These are phyloP conservation scores for Mycothermus thermophilus DNA, from an alignment of 495 filamentous ascomycete genomes.

Conservation along the genomic window DNA sequence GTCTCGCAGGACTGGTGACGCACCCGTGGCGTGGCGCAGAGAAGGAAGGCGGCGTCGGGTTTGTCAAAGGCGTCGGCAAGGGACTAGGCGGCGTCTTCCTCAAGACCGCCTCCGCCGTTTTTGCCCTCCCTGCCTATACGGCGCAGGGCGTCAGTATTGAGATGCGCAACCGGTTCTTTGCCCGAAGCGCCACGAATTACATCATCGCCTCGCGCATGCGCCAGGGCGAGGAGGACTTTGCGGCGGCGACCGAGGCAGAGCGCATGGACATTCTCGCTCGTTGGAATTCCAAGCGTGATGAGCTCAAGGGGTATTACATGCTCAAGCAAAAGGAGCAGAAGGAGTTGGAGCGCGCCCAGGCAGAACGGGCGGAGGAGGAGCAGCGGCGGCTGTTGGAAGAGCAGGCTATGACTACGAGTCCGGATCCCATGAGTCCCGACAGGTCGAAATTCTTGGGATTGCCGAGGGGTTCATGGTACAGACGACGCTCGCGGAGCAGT, in stretches of 20 bases:
- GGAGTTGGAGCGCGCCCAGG: background rate
- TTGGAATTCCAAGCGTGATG: slow-evolving; percentile 41
- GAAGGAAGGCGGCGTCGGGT: slow-evolving; percentile 53
- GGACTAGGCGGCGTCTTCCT: slow-evolving; percentile 57
- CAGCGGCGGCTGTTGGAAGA: too few species aligned
- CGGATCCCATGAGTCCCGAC: too few species aligned
- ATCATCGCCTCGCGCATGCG: slow-evolving; percentile 57
- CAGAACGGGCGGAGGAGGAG: slow-evolving; percentile 8
- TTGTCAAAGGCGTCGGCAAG: slow-evolving; percentile 63
- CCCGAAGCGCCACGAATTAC: slow-evolving; percentile 50
- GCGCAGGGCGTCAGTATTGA: slow-evolving; percentile 66
- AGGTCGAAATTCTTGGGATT: background rate
- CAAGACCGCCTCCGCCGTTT: slow-evolving; percentile 55
- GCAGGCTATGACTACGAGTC: too few species aligned
- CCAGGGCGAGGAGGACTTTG: slow-evolving; percentile 55
- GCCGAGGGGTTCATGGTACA: background rate
- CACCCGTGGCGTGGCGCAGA: slow-evolving; percentile 54
- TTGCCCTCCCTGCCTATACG: slow-evolving; percentile 56
- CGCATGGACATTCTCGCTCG: slow-evolving; percentile 40
- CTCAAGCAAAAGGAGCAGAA: slow-evolving; percentile 28
- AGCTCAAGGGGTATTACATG: slow-evolving; percentile 34
- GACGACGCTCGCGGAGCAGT: slow-evolving; percentile 1
- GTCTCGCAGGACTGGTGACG: slow-evolving; percentile 56
- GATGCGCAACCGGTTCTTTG: slow-evolving; percentile 48
- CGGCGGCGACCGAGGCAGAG: slow-evolving; percentile 35